These are phyloP conservation scores for Phytophthora megakarya DNA, from an alignment of 352 stramenopile genomes.

Conservation along the genomic window DNA sequence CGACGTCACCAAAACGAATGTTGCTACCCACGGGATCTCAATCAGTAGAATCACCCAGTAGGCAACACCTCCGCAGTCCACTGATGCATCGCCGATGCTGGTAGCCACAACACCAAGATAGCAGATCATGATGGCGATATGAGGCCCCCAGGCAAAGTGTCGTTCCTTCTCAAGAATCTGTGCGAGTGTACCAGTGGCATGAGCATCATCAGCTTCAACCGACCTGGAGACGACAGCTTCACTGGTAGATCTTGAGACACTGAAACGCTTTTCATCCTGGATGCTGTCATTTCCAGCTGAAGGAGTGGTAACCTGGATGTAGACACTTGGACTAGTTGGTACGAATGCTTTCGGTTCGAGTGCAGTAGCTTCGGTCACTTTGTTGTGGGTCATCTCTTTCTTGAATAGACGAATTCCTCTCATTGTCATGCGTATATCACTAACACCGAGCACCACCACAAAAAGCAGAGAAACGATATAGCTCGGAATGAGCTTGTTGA, in stretches of 20 bases:
- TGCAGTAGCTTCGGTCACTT: conserved; percentile 10
- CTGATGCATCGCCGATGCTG: conserved; percentile 33
- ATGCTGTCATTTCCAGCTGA: not conserved
- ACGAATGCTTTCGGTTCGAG: not conserved
- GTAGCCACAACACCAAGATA: conserved; percentile 37
- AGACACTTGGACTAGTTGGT: conserved; percentile 1
- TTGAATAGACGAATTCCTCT: conserved; percentile 21
- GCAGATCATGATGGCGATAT: conserved; percentile 41
- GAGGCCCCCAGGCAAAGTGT: conserved; percentile 37
- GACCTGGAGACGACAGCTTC: not conserved
- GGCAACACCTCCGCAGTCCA: conserved; percentile 40
- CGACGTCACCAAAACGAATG: conserved; percentile 37
- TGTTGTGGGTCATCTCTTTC: conserved; percentile 37
- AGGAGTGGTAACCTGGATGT: conserved; percentile 8
- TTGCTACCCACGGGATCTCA: conserved; percentile 55
- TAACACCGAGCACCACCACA: conserved; percentile 39
- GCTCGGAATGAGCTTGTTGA: conserved; percentile 56
- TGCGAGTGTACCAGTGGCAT: not conserved
- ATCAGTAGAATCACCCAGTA: conserved; percentile 55
- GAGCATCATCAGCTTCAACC: not conserved
- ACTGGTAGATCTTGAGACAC: not conserved
- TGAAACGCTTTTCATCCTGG: not conserved
- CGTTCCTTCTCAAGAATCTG: conserved; percentile 36
- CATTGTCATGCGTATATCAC: conserved; percentile 28
- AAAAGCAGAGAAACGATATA: conserved; percentile 60